Evolutionary conservation across 2,329 filamentous ascomycete species (phyloP).

Genomic region (Aspergillus sojae): DNA sequence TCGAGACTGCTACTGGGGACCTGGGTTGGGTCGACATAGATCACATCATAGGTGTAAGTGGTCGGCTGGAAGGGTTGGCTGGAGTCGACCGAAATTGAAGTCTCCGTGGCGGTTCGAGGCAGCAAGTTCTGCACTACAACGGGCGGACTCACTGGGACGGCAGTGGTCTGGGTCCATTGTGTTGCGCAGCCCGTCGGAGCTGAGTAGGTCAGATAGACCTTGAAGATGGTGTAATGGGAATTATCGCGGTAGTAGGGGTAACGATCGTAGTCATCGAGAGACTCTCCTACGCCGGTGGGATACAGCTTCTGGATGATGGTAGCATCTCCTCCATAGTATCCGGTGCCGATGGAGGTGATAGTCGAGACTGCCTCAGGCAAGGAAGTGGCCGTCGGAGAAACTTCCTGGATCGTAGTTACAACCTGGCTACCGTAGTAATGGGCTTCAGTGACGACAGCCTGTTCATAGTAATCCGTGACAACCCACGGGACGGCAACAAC

Average conservation of each 20-base stretch:
- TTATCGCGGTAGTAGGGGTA: slow-evolving; percentile 2
- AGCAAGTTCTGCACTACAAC: slow-evolving; percentile 18
- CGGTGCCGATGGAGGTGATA: slow-evolving; percentile 22
- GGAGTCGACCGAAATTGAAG: slow-evolving; percentile 27
- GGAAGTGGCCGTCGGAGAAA: slow-evolving; percentile 27
- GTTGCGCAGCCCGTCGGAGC: slow-evolving; percentile 33
- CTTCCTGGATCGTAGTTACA: slow-evolving; percentile 21
- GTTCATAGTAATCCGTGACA: slow-evolving; percentile 31
- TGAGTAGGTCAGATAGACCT: slow-evolving; percentile 31
- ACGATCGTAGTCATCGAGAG: slow-evolving; percentile 5
- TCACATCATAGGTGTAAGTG: slow-evolving; percentile 28
- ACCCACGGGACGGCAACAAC: slow-evolving; percentile 34
- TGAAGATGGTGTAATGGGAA: slow-evolving; percentile 24
- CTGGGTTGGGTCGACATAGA: slow-evolving; percentile 33
- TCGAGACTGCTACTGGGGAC: slow-evolving; percentile 24
- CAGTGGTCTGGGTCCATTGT: slow-evolving; percentile 30
- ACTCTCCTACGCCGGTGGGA: slow-evolving; percentile 26
- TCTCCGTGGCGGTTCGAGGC: slow-evolving; percentile 24
- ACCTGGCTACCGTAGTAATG: slow-evolving; percentile 14
- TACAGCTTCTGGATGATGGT: slow-evolving; percentile 33
- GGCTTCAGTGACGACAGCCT: slow-evolving; percentile 14
- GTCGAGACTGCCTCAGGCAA: slow-evolving; percentile 29
- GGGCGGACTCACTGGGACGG: slow-evolving; percentile 24
- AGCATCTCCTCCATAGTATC: slow-evolving; percentile 15
- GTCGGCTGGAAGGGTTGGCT: slow-evolving; percentile 26